Percentiles rank a stretch among this genome's conserved stretches.
These are phyloP conservation scores for Saturnispora ahearnii DNA, from an alignment of 805 yeast genomes.

Conservation along the genomic window DNA sequence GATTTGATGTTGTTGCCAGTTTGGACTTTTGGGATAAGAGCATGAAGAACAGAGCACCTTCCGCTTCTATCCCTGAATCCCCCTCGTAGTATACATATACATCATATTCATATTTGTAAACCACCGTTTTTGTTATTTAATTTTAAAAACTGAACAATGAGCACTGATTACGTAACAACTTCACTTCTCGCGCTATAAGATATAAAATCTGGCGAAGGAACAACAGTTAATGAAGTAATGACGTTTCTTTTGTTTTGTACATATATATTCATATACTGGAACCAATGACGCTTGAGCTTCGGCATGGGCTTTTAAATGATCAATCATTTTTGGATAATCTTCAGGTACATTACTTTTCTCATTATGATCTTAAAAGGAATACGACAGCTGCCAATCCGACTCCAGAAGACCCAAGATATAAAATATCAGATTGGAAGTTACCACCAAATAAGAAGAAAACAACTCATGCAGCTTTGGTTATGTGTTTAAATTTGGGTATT, in stretches of 20 bases:
- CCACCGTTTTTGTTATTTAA: background rate
- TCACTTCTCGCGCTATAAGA: background rate
- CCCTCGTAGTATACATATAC: background rate
- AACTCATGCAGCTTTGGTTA: slow-evolving; percentile 81
- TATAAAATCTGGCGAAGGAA: background rate
- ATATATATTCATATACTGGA: background rate
- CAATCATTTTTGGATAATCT: slow-evolving; percentile 22
- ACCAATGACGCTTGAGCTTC: slow-evolving; percentile 17
- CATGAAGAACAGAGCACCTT: slow-evolving; percentile 19
- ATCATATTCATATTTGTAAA: background rate
- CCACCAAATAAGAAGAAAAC: slow-evolving; percentile 89
- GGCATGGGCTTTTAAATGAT: slow-evolving; percentile 28
- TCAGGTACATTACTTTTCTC: slow-evolving; percentile 32
- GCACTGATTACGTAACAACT: background rate
- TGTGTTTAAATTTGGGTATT: slow-evolving; percentile 87
- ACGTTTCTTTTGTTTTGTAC: background rate
- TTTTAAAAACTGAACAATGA: background rate
- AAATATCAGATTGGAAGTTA: slow-evolving; percentile 82
- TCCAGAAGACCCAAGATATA: slow-evolving; percentile 52
- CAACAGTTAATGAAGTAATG: background rate
- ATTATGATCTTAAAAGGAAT: slow-evolving; percentile 88
- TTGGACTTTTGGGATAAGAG: slow-evolving; percentile 74
- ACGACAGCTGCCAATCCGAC: slow-evolving; percentile 79
- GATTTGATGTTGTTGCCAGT: slow-evolving; percentile 86
- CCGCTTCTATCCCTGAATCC: background rate